A percentile compares a stretch with the other conserved stretches of the same genome.
phyloP scores from a whole-genome alignment of 495 filamentous ascomycete species.

The Choiromyces venosus region DNA sequence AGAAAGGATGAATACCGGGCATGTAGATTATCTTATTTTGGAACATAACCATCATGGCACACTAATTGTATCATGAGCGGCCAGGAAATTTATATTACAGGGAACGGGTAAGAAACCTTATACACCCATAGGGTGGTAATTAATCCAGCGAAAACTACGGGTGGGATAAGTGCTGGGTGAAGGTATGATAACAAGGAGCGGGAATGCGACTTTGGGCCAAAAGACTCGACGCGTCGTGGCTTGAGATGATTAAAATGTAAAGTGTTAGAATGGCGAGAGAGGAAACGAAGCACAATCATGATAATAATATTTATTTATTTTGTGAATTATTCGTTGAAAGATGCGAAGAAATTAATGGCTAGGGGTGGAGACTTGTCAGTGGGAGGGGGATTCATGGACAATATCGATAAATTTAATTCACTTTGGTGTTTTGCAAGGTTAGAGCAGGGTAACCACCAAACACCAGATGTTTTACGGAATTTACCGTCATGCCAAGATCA shows the following conservation, averaged over 20 bases:
- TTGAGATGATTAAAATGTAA: neutral
- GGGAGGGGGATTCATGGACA: too few relatives aligned
- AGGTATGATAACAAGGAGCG: conserved; percentile 37
- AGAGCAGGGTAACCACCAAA: neutral
- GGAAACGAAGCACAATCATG: neutral
- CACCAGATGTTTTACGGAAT: neutral
- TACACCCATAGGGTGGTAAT: conserved; percentile 64
- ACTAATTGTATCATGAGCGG: conserved; percentile 47
- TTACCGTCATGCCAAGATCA: neutral
- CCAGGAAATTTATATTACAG: neutral
- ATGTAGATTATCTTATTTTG: conserved; percentile 85
- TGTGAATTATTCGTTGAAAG: neutral
- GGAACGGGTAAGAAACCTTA: conserved; percentile 43
- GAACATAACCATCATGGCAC: conserved; percentile 69
- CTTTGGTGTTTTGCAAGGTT: neutral
- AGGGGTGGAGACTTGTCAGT: neutral
- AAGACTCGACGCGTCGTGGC: neutral
- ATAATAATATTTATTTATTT: neutral
- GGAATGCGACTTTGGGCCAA: neutral
- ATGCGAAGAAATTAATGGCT: neutral
- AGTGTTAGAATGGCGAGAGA: neutral
- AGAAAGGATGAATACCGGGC: conserved; percentile 47
- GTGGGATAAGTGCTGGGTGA: conserved; percentile 56
- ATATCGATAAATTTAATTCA: too few relatives aligned
- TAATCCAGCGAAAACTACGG: conserved; percentile 61